Evolutionary conservation across 441 rosid genomes (phyloP).

Genomic region (Capsella rubella): DNA sequence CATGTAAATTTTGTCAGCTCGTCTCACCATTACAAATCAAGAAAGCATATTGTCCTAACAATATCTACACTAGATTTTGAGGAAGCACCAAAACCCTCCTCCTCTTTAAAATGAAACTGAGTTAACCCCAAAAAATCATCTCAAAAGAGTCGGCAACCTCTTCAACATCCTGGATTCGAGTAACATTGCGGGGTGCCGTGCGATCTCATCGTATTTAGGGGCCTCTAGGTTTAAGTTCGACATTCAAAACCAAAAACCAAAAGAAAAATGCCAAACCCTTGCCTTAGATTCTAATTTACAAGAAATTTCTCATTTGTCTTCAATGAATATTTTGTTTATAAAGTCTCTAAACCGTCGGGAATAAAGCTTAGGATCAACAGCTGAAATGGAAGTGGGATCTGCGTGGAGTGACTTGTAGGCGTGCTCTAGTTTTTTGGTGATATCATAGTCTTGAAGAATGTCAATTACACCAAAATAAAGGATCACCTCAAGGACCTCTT

Average conservation of each 20-base stretch:
- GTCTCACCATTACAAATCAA: neutral
- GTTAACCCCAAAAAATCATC: slow-evolving; percentile 18
- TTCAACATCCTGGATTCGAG: slow-evolving; percentile 37
- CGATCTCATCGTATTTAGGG: slow-evolving; percentile 5
- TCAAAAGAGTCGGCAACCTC: slow-evolving; percentile 34
- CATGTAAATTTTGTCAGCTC: slow-evolving; percentile 4
- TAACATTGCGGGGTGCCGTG: slow-evolving; percentile 37
- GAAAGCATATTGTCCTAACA: slow-evolving; percentile 8
- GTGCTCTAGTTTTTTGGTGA: slow-evolving; percentile 50
- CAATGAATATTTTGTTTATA: slow-evolving; percentile 46
- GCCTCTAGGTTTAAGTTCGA: slow-evolving; percentile 23
- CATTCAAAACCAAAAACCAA: slow-evolving; percentile 18
- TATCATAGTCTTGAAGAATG: slow-evolving; percentile 52
- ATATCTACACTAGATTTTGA: slow-evolving; percentile 23
- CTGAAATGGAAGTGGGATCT: slow-evolving; percentile 50
- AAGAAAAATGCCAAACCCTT: slow-evolving; percentile 26
- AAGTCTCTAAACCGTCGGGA: slow-evolving; percentile 51
- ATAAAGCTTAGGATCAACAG: slow-evolving; percentile 53
- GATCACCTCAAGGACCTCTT: slow-evolving; percentile 42
- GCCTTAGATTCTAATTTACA: slow-evolving; percentile 26
- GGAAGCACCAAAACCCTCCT: slow-evolving; percentile 22
- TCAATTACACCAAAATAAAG: slow-evolving; percentile 51
- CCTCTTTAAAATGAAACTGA: neutral
- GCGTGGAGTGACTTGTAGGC: slow-evolving; percentile 51
- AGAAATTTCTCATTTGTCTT: slow-evolving; percentile 38